A percentile compares a stretch with the other conserved stretches of the same genome.
These are phyloP conservation scores for Debaryomyces tyrocola DNA, from an alignment of 805 yeast genomes.

Conservation along the genomic window DNA sequence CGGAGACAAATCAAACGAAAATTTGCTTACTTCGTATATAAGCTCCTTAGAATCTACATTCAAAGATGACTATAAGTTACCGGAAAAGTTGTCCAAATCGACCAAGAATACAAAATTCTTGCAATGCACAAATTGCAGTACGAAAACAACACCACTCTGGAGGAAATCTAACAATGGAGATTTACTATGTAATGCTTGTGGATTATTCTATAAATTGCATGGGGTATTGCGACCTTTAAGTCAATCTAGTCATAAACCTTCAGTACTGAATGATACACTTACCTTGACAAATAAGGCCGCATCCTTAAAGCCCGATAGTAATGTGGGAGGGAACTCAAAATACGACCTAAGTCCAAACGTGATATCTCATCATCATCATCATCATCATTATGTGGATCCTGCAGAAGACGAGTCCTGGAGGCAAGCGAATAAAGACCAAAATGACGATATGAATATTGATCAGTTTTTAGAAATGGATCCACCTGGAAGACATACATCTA, in stretches of 20 bases:
- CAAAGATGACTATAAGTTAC: slow-evolving; percentile 23
- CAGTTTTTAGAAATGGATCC: neutral
- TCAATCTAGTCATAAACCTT: slow-evolving; percentile 8
- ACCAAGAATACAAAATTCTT: slow-evolving; percentile 14
- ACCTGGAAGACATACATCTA: too few relatives aligned
- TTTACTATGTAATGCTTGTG: slow-evolving; percentile 46
- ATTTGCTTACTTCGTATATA: slow-evolving; percentile 26
- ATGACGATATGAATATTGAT: neutral
- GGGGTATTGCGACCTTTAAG: slow-evolving; percentile 45
- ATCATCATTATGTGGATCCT: neutral
- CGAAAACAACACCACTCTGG: slow-evolving; percentile 47
- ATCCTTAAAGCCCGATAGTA: neutral
- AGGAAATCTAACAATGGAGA: slow-evolving; percentile 43
- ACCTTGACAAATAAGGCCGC: neutral
- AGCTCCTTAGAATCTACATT: slow-evolving; percentile 38
- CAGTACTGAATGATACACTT: slow-evolving; percentile 13
- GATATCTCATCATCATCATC: slow-evolving; percentile 9
- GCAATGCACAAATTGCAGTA: slow-evolving; percentile 44
- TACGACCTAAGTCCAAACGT: slow-evolving; percentile 3
- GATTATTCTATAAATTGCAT: slow-evolving; percentile 44
- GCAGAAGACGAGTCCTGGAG: neutral
- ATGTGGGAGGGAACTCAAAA: neutral
- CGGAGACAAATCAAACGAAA: neutral
- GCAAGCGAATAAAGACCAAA: neutral
- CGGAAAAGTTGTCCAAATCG: slow-evolving; percentile 6